Evolutionary conservation across 2,329 filamentous ascomycete species (phyloP).

Genomic region (Ilyonectria mors-panacis): DNA sequence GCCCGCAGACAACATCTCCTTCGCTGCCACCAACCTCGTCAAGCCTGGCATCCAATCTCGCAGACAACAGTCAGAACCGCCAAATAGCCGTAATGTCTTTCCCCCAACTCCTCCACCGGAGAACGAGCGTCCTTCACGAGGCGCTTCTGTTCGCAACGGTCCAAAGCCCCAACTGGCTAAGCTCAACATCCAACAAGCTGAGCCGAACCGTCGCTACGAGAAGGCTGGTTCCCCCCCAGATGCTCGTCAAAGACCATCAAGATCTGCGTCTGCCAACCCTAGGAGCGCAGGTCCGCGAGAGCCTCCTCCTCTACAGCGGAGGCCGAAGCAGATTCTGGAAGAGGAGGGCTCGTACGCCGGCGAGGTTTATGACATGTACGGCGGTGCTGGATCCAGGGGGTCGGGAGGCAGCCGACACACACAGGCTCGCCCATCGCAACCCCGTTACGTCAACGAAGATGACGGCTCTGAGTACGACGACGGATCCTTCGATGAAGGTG

Average conservation of each 20-base stretch:
- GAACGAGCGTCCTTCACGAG: slow-evolving; percentile 77
- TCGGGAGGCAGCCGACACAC: slow-evolving; percentile 56
- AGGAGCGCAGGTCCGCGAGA: slow-evolving; percentile 62
- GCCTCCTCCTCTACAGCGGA: slow-evolving; percentile 47
- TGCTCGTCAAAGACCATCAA: slow-evolving; percentile 53
- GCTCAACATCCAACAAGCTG: slow-evolving; percentile 71
- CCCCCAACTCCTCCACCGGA: slow-evolving; percentile 99
- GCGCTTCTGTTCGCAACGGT: slow-evolving; percentile 71
- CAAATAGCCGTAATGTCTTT: slow-evolving; percentile 84
- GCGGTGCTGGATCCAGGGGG: slow-evolving; percentile 54
- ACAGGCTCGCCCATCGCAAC: slow-evolving; percentile 58
- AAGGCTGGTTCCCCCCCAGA: slow-evolving; percentile 66
- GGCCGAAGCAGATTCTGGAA: slow-evolving; percentile 56
- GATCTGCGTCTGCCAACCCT: slow-evolving; percentile 63
- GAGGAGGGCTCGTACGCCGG: slow-evolving; percentile 77
- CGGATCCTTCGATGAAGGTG: slow-evolving; percentile 79
- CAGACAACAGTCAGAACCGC: slow-evolving; percentile 88
- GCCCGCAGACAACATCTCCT: slow-evolving; percentile 87
- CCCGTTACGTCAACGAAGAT: slow-evolving; percentile 84
- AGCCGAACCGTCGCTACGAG: slow-evolving; percentile 68
- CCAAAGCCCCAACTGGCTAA: slow-evolving; percentile 73
- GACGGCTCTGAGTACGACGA: slow-evolving; percentile 80
- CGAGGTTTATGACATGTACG: slow-evolving; percentile 78
- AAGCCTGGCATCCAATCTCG: slow-evolving; percentile 86
- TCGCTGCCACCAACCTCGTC: slow-evolving; percentile 92